Evolutionary conservation across 768 basidiomycete genomes (phyloP).

Genomic region (Hebeloma cylindrosporum): DNA sequence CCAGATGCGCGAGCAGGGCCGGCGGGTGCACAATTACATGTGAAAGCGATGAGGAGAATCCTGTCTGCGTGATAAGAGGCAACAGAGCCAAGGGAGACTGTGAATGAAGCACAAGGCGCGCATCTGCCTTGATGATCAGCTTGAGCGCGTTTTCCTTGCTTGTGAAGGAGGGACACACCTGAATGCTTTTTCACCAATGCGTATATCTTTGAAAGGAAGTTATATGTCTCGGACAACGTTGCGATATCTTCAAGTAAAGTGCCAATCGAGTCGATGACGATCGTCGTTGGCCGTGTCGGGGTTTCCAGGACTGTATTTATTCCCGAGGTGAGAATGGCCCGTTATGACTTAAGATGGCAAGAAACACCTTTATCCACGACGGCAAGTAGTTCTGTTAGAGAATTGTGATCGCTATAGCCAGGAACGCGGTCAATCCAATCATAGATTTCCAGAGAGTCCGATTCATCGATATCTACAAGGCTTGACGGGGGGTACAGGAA

Average conservation of each 20-base stretch:
- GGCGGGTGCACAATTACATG: conserved; percentile 72
- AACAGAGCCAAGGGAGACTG: conserved; percentile 49
- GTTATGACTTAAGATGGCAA: background rate
- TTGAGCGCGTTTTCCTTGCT: background rate
- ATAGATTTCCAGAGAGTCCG: conserved; percentile 39
- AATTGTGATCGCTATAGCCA: conserved; percentile 26
- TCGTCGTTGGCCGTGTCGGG: conserved; percentile 48
- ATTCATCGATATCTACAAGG: conserved; percentile 28
- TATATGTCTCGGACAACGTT: conserved; percentile 53
- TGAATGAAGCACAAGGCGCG: conserved; percentile 61
- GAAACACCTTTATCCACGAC: conserved; percentile 41
- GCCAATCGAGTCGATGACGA: conserved; percentile 74
- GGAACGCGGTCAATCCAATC: conserved; percentile 24
- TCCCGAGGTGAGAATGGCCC: background rate
- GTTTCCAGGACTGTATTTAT: conserved; percentile 29
- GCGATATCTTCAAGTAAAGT: conserved; percentile 59
- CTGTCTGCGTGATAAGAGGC: conserved; percentile 55
- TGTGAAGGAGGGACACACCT: conserved; percentile 34
- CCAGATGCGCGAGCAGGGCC: conserved; percentile 63
- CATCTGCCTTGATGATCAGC: conserved; percentile 6
- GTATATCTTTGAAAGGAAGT: conserved; percentile 50
- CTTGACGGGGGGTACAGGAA: conserved; percentile 54
- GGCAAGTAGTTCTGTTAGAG: conserved; percentile 37
- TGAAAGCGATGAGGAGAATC: conserved; percentile 63
- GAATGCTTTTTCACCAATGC: conserved; percentile 44